Base-by-base conservation (phyloP, 2,329 filamentous ascomycete species). In the Lachnellula subtilissima region DNA sequence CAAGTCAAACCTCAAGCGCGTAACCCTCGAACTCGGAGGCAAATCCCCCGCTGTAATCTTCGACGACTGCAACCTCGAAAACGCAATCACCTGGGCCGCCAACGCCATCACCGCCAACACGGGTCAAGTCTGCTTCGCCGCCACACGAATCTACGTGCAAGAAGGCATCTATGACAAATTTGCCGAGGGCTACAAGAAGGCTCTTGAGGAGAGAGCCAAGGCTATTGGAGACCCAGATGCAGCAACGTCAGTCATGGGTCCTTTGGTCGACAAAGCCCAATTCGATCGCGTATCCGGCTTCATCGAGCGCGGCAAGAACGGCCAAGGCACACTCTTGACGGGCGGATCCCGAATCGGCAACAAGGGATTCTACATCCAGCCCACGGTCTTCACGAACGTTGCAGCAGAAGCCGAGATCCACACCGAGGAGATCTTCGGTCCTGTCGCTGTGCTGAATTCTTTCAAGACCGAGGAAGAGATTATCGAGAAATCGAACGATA, bases 111-210 rank as follows among this genome's bases (percentile, higher is more conserved):
- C 88, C 74, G 83, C 82, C 55, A 89, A 89, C 64, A 84, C 84
- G 0, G 87, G 87, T 17, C 87, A 91, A 70, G 85, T 89, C 48
- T 91, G 87, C 75, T 88, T 86, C 36, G 89, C 89, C 61, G 86
- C 85, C 5, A 88, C 85, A 0, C 75, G 87, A 2, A 84, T 90
- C 8, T 89, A 89, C 69, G 80, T 90, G 4, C 86, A 86, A 1
- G 72, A 76, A 48, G 67, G 70, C 37, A 78, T 87, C 70, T 84
- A 87, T 61, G 63, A 75, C 19, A 74, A 73, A 8, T 90, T 90
- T 64, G 80, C 88, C 56, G 74, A 75, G 56, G 71, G 72, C 0
- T 76, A 89, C 32, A 71, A 87, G 17, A 74, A 78, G 55, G 84
- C 85, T 60, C 83, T 89, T 75, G 76, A 75, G 71, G 69, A 76